Evolutionary conservation across 2,329 filamentous ascomycete species (phyloP).

Genomic region (Trichoderma atrobrunneum): DNA sequence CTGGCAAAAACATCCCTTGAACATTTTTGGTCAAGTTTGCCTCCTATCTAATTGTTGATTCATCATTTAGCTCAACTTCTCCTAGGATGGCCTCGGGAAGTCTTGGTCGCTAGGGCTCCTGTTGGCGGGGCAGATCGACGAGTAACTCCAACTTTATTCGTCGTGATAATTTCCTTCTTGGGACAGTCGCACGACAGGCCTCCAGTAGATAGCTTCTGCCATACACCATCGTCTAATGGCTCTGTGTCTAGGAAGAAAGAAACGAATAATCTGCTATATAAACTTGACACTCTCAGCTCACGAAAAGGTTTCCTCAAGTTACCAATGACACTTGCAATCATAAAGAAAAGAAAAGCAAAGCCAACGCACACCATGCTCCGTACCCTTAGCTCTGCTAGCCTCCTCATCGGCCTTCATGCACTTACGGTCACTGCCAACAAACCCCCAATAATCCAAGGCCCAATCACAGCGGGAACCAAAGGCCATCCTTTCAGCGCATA

Average conservation of each 20-base stretch:
- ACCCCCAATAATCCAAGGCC: not conserved
- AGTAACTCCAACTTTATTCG: not conserved
- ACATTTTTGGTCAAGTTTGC: not conserved
- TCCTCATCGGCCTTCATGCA: not conserved
- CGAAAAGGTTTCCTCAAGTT: not conserved
- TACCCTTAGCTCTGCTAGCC: not conserved
- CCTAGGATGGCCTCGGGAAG: not conserved
- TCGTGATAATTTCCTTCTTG: not conserved
- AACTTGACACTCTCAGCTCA: not conserved
- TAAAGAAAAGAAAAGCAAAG: not conserved
- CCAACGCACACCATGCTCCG: not conserved
- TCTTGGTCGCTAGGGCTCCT: not conserved
- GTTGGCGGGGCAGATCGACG: not conserved
- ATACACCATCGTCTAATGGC: not conserved
- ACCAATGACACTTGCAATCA: not conserved
- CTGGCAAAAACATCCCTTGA: not conserved
- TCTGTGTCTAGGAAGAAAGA: not conserved
- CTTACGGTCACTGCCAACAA: not conserved
- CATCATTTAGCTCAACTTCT: not conserved
- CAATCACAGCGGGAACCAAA: not conserved
- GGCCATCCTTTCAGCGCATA: not conserved
- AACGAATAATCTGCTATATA: not conserved
- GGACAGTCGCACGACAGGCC: not conserved
- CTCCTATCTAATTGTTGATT: not conserved
- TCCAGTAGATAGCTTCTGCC: not conserved